Evolutionary conservation across 2,329 filamentous ascomycete genomes (phyloP), one percentile per base, ranked within the genome.

Genomic region (Colletotrichum navitas): DNA sequence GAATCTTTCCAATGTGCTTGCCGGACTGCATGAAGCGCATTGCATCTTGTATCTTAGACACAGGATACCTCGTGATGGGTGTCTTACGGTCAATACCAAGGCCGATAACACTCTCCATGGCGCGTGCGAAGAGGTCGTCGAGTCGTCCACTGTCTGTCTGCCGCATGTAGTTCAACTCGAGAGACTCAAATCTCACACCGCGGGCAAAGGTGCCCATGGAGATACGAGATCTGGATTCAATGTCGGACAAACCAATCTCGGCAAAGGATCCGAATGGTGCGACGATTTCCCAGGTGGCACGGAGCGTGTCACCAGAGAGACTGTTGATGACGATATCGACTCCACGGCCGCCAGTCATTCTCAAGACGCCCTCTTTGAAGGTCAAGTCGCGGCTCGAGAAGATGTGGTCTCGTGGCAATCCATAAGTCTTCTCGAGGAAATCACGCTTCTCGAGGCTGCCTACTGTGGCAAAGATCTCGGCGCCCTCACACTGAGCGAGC

Each of bases 21-120:
- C 84, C 84, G 1, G 76, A 77, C 66, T 86, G 83, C 81, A 87
- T 81, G 55, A 81, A 79, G 0, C 83, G 76, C 73, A 86, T 84
- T 0, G 83, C 83, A 10, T 83, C 78, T 29, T 78, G 74, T 1
- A 84, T 75, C 2, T 80, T 66, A 4, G 75, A 73, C 0, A 76
- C 73, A 4, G 67, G 58, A 58, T 79, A 77, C n/a, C 74, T 59
- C 47, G 47, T 56, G 16, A 81, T 75, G 14, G 79, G 78, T 1
- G 14, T 72, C 66, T 4, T 74, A 64, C 11, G n/a, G 12, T 54
- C 18, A 26, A 70, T 14, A 14, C 6, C 32, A 1, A 16, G 2
- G 12, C 32, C 18, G 26, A 47, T 7, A 1, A 59, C 52, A 5
- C n/a, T 41, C 3, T 59, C 14, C 52, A 66, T 49, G n/a, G 29